A percentile compares a stretch with the other conserved stretches of the same genome.
Conservation (phyloP, 352 stramenopile species). For the Globisporangium apiculatum region DNA sequence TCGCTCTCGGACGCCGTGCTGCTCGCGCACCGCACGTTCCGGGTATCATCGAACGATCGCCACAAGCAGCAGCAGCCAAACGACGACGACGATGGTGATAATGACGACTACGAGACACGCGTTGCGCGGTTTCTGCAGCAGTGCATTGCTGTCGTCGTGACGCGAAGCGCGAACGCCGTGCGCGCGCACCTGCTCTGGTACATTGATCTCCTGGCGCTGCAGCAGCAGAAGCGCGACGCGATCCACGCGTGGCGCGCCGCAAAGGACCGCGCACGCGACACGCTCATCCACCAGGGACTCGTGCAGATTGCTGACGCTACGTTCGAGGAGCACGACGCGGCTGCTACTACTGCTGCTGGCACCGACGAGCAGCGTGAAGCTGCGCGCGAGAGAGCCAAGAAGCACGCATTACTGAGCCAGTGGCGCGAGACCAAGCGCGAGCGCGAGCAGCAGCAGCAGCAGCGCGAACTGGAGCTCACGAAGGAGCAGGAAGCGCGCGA, state of each 20-base stretch:
- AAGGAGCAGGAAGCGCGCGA: slow-evolving; percentile 30
- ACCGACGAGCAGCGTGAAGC: slow-evolving; percentile 12
- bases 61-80: slow-evolving; percentile 11
- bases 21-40: slow-evolving; percentile 19
- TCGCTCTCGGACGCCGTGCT: slow-evolving; percentile 39
- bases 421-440: slow-evolving; percentile 45
- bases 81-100: neutral
- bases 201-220: slow-evolving; percentile 34
- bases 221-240: slow-evolving; percentile 53
- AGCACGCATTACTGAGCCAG: slow-evolving; percentile 12
- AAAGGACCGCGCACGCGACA: slow-evolving; percentile 40
- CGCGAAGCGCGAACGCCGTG: slow-evolving; percentile 42
- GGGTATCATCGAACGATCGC: slow-evolving; percentile 12
- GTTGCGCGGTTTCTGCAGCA: slow-evolving; percentile 44
- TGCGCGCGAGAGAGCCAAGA: neutral
- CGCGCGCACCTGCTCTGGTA: slow-evolving; percentile 69
- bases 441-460: slow-evolving; percentile 25
- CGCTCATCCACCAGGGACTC: slow-evolving; percentile 36
- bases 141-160: slow-evolving; percentile 46
- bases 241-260: slow-evolving; percentile 47
- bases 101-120: neutral
- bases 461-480: slow-evolving; percentile 22
- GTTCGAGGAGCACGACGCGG: neutral
- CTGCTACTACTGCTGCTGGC: neutral
- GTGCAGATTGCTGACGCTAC: slow-evolving; percentile 2